Evolutionary conservation across 2,329 filamentous ascomycete species (phyloP), one percentile per base, ranked within the genome.

Genomic region (Cryphonectria naterciae): DNA sequence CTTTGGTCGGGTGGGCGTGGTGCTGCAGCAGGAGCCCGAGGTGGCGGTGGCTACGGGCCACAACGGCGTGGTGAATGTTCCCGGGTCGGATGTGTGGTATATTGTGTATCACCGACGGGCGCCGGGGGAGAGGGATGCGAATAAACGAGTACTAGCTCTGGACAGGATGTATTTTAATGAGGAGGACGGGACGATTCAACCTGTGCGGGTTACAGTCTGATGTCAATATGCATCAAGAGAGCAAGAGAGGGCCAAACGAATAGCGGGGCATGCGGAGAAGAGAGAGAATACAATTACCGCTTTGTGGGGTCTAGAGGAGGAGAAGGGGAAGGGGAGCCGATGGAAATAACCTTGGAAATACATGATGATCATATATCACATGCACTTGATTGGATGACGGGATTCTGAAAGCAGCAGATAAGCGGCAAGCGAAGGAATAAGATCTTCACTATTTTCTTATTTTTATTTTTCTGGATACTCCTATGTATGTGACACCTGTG

Each of bases 11-110:
- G n/a, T 19, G 22, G 68, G 41, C 13, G 63, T 68, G 19, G 60
- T 72, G 22, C 56, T 72, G 32, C 32, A 41, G 25, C 62, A 70
- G 66, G 39, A 68, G 32, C 43, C 62, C 4, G 41, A 28, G n/a
- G 49, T 70, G 22, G 68, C 71, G 15, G 68, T 68, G 17, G 65
- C 65, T 4, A 68, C 71, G 7, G 68, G 71, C n/a, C 68, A 72
- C 35, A 68, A 68, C 52, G 43, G 65, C 32, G 67, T 72, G 17
- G n/a, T 72, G 52, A 70, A 72, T 25, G 25, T 68, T 17, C 71
- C 71, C 4, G 71, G 68, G 22, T 70, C 71, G 41, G 71, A 72
- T 15, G 54, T 61, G n/a, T 72, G 68, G 68, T 72, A 70, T 17
- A 63, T 72, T 7, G 60, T 67, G 15, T 72, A 72, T 25, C 68